These are phyloP conservation scores for Sequoiadendron giganteum DNA, from an alignment of 75 land plant species.

Conservation along the genomic window DNA sequence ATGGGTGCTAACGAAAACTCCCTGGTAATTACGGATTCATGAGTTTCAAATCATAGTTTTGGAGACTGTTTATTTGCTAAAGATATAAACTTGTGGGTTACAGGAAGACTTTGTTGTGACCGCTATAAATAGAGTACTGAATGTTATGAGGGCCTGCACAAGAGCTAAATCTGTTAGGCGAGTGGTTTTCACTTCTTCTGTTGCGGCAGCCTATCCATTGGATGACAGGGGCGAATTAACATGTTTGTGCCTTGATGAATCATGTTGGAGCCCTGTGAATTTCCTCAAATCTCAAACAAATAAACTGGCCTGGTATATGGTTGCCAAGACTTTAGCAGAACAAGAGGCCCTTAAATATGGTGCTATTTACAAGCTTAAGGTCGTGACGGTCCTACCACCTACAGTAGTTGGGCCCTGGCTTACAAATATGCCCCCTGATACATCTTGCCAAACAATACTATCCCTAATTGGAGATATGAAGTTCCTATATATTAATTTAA, in stretches of 20 bases:
- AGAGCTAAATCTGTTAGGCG: constrained; percentile 4
- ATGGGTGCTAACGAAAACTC: no score
- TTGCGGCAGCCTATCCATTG: constrained; percentile 20
- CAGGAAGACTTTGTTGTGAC: constrained; percentile 34
- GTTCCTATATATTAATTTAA: no score
- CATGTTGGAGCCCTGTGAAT: constrained; percentile 30
- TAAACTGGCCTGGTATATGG: not conserved
- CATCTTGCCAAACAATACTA: not conserved
- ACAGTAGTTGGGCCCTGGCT: not conserved
- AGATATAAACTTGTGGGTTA: not conserved
- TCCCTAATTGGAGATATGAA: not conserved
- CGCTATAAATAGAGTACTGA: constrained; percentile 35
- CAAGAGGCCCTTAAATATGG: constrained; percentile 28
- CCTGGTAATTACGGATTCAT: no score
- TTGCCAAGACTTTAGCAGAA: constrained; percentile 43
- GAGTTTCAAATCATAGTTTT: no score
- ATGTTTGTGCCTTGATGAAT: constrained; percentile 21
- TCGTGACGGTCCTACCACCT: constrained; percentile 28
- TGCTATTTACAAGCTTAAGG: constrained; percentile 12
- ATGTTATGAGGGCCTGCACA: constrained; percentile 30
- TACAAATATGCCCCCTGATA: not conserved
- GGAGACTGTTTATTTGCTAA: no score
- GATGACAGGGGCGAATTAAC: constrained; percentile 14
- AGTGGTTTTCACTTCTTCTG: constrained; percentile 36
- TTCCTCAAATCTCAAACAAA: constrained; percentile 15